phyloP scores from a whole-genome alignment of 129 eudicot species.

The Mikania micrantha region DNA sequence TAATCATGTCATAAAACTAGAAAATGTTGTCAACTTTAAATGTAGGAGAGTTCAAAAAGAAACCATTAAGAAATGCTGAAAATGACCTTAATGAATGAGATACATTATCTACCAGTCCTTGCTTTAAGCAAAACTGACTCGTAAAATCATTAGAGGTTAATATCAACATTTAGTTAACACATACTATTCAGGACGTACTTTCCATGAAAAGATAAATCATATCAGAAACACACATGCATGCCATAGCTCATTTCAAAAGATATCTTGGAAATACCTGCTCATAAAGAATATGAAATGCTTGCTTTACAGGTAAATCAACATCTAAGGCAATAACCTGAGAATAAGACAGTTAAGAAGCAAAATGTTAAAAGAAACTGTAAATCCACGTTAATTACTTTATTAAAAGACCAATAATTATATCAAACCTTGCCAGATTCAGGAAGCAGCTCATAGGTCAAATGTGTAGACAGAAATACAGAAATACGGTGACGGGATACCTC shows the following conservation, averaged over 20 bases:
- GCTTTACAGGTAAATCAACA: slow-evolving; percentile 91
- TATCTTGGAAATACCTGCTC: slow-evolving; percentile 62
- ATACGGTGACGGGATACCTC: slow-evolving; percentile 65
- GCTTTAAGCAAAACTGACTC: neutral
- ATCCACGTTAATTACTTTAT: neutral
- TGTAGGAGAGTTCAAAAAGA: neutral
- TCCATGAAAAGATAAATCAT: neutral
- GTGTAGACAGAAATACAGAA: slow-evolving; percentile 58
- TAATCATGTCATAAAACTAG: neutral
- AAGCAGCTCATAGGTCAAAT: slow-evolving; percentile 78
- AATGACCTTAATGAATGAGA: neutral
- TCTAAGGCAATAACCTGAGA: slow-evolving; percentile 80
- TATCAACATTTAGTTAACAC: neutral
- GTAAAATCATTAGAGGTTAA: neutral
- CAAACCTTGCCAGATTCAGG: slow-evolving; percentile 93
- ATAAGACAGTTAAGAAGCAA: neutral
- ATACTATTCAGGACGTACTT: neutral
- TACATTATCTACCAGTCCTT: neutral
- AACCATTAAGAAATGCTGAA: neutral
- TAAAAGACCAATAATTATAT: slow-evolving; percentile 4
- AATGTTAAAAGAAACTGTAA: neutral
- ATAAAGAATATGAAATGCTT: slow-evolving; percentile 87
- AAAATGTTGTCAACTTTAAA: neutral
- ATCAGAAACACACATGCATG: neutral
- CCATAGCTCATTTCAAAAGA: neutral